Base-by-base conservation (phyloP, 257 asterid genomes). In the Hygrophila difformis region DNA sequence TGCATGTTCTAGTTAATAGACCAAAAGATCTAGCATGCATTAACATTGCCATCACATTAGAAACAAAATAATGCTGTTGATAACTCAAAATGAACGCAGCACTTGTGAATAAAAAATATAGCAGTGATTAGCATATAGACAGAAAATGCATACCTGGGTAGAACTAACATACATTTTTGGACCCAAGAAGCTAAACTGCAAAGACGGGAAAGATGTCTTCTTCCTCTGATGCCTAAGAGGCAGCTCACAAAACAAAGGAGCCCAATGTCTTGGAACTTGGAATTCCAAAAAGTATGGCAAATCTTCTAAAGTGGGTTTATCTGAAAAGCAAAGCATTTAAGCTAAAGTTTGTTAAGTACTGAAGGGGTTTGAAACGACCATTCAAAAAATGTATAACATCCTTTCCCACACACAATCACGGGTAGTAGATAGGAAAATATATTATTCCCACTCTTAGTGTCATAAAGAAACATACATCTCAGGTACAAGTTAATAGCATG, bases 401-500 rank as follows among this genome's bases (percentile, higher is more conserved):
- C n/a, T n/a, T n/a, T n/a, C n/a, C n/a, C n/a, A n/a, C n/a, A n/a
- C n/a, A 29, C 18, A 20, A 51, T 51, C 12, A 43, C 6, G 13
- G 13, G 40, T 34, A 24, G 16, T 3, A 22, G 38, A 41, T 8
- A 4, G 36, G 60, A 42, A 51, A 36, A 26, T 0, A 0, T 26
- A 3, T 26, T 26, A 3, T 26, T 26, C 8, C 8, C 8, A 24
- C 3, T 26, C 7, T 26, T 26, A 26, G 8, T 3, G 31, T 26
- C 7, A 1, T 3, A 26, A 26, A 1, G 1, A 26, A 26, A 26
- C 17, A 35, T 71, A 89, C 97, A 82, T 10, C 98, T 77, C 10
- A 85, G 93, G 59, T 89, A 89, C 18, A 89, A 82, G 44, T 89
- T 89, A 67, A 89, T 82, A 56, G 98, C 98, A 52, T 89, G 98